Evolutionary conservation across 371 early-diverging fungal species (phyloP), one percentile per base, ranked within the genome.

Genomic region (Saksenaea vasiformis): DNA sequence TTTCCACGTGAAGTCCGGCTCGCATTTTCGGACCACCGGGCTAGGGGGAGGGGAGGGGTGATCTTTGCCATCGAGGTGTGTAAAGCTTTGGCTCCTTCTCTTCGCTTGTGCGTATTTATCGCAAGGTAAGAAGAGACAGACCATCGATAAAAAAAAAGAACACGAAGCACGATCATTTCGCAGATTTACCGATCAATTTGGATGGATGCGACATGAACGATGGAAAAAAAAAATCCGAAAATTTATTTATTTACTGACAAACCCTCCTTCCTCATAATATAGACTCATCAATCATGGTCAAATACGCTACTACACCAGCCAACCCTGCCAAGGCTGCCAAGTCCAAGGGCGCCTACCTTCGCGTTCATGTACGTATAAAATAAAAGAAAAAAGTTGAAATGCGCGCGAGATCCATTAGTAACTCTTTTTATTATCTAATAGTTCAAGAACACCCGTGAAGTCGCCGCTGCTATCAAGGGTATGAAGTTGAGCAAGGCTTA

Each of bases 401-500:
- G 61, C 43, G 27, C n/a, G n/a, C n/a, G n/a, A n/a, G n/a, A n/a
- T n/a, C n/a, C n/a, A n/a, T n/a, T n/a, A n/a, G n/a, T n/a, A n/a
- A n/a, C n/a, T n/a, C n/a, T n/a, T n/a, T n/a, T n/a, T 63, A 43
- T 24, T n/a, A 65, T 1, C 54, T 19, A n/a, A n/a, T 37, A 82
- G 82, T 93, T 90, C 87, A 93, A 93, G 91, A 99, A 99, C 93
- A 99, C 99, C 65, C 94, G 94, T 71, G 99, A 99, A 86, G 91
- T 97, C 66, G 98, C 98, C 74, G 90, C 83, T 73, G 96, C 96
- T 74, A 89, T 99, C 81, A 85, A 91, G 72, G 99, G 98, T 76
- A 86, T 94, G 88, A 94, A 91, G 88, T 87, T 99, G 66, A 79
- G 82, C 69, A 94, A 98, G 90, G 99, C 99, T 70, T 90, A 97